Evolutionary conservation across 305 asterid genomes (phyloP).

Genomic region (Fraxinus floribunda): DNA sequence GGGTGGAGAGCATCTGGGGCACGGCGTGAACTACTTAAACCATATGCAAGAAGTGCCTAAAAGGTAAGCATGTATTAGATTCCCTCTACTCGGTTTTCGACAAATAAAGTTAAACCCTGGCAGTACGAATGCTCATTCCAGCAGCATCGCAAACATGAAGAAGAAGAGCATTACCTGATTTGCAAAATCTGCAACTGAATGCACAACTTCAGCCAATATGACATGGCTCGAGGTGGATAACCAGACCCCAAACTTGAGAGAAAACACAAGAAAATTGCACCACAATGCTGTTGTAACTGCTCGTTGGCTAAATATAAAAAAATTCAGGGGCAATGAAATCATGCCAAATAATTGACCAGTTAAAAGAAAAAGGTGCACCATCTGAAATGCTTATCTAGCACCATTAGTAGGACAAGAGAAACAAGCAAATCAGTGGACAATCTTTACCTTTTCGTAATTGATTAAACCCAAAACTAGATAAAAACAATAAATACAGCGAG

Average conservation of each 20-base stretch:
- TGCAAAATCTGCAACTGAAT: slow-evolving; percentile 94
- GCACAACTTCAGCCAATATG: slow-evolving; percentile 90
- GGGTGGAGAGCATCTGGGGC: slow-evolving; percentile 98
- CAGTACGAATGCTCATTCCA: background rate
- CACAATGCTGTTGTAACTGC: slow-evolving; percentile 96
- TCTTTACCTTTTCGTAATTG: background rate
- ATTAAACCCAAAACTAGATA: background rate
- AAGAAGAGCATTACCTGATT: slow-evolving; percentile 64
- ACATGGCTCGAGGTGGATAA: slow-evolving; percentile 91
- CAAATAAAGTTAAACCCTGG: slow-evolving; percentile 15
- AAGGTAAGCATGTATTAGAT: slow-evolving; percentile 22
- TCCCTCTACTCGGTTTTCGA: slow-evolving; percentile 13
- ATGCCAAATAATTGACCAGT: slow-evolving; percentile 9
- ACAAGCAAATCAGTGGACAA: slow-evolving; percentile 6
- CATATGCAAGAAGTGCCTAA: slow-evolving; percentile 97
- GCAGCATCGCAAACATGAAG: background rate
- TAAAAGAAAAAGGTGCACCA: slow-evolving; percentile 12
- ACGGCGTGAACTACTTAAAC: slow-evolving; percentile 90
- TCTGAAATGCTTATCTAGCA: background rate
- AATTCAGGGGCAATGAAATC: slow-evolving; percentile 22
- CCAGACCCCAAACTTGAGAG: slow-evolving; percentile 99
- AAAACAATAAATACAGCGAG: background rate
- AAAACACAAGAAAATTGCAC: slow-evolving; percentile 97
- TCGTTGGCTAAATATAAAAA: slow-evolving; percentile 62
- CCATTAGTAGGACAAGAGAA: slow-evolving; percentile 13